A percentile compares a stretch with the other conserved stretches of the same genome.
phyloP scores from a whole-genome alignment of 176 grass and related monocot genomes.

The Miscanthus lutarioriparius region DNA sequence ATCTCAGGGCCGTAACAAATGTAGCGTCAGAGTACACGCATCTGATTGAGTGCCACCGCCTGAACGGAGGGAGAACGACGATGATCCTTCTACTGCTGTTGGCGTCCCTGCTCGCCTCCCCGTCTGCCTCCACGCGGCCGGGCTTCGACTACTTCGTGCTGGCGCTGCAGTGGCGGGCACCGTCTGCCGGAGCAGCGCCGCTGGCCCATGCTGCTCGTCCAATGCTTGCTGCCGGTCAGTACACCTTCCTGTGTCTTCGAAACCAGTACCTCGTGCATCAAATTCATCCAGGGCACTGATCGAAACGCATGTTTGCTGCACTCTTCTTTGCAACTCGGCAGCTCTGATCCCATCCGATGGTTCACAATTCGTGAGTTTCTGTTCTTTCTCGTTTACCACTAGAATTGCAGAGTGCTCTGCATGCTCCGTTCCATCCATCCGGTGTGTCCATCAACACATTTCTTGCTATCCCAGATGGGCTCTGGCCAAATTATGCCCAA shows the following conservation, averaged over 20 bases:
- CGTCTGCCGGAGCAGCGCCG: conserved; percentile 44
- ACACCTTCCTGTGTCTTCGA: not conserved
- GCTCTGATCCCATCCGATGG: not conserved
- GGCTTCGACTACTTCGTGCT: conserved; percentile 83
- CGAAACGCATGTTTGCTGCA: not conserved
- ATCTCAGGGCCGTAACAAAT: not conserved
- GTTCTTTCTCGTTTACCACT: too few species aligned
- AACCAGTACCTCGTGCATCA: not conserved
- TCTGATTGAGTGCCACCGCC: not conserved
- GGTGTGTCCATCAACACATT: not conserved
- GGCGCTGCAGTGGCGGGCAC: conserved; percentile 84
- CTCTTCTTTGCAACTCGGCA: not conserved
- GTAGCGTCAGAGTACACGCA: not conserved
- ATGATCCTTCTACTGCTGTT: not conserved
- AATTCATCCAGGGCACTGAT: not conserved
- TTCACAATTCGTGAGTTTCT: conserved; percentile 2
- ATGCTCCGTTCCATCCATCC: not conserved
- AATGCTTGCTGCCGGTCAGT: conserved; percentile 83
- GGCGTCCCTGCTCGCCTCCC: not conserved
- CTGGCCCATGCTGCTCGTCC: conserved; percentile 71
- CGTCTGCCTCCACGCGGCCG: not conserved
- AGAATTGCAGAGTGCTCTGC: not conserved
- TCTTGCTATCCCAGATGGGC: not conserved
- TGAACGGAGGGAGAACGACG: not conserved
- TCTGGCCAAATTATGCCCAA: not conserved